These are phyloP conservation scores for Sesbania bispinosa DNA, from an alignment of 306 rosid genomes.

Conservation along the genomic window DNA sequence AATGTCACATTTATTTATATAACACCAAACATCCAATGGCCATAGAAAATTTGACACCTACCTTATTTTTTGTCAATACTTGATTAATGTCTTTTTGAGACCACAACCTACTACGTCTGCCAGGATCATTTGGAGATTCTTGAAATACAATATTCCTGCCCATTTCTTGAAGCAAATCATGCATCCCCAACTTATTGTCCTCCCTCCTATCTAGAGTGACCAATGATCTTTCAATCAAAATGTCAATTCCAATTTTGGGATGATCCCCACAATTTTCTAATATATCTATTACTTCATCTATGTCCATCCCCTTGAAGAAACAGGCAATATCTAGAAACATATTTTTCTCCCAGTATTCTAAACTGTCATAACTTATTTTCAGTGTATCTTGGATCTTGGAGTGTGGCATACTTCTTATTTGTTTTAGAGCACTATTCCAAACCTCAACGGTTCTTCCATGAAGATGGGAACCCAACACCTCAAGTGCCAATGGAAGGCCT, in stretches of 20 bases:
- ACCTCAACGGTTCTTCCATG: constrained; percentile 3
- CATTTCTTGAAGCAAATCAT: constrained; percentile 41
- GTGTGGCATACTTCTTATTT: constrained; percentile 10
- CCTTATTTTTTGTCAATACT: constrained; percentile 35
- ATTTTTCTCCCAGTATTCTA: constrained; percentile 19
- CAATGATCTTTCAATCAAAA: constrained; percentile 40
- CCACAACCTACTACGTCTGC: constrained; percentile 38
- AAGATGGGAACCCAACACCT: constrained; percentile 28
- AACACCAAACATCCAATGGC: background rate
- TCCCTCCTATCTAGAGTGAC: background rate
- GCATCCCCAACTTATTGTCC: constrained; percentile 28
- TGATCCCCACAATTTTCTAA: constrained; percentile 23
- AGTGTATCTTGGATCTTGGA: constrained; percentile 8
- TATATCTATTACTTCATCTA: constrained; percentile 15
- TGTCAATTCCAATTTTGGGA: constrained; percentile 28
- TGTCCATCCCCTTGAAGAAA: constrained; percentile 41
- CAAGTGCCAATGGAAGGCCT: constrained; percentile 44
- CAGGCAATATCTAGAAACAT: constrained; percentile 37
- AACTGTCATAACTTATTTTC: constrained; percentile 35
- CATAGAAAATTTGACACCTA: background rate
- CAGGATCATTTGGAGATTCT: constrained; percentile 33
- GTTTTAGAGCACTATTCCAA: constrained; percentile 31
- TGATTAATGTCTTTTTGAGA: constrained; percentile 27
- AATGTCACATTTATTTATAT: background rate
- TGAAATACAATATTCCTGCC: constrained; percentile 30